A percentile compares a stretch with the other conserved stretches of the same genome.
These are phyloP conservation scores for Aspergillus ostianus DNA, from an alignment of 495 filamentous ascomycete species.

Conservation along the genomic window DNA sequence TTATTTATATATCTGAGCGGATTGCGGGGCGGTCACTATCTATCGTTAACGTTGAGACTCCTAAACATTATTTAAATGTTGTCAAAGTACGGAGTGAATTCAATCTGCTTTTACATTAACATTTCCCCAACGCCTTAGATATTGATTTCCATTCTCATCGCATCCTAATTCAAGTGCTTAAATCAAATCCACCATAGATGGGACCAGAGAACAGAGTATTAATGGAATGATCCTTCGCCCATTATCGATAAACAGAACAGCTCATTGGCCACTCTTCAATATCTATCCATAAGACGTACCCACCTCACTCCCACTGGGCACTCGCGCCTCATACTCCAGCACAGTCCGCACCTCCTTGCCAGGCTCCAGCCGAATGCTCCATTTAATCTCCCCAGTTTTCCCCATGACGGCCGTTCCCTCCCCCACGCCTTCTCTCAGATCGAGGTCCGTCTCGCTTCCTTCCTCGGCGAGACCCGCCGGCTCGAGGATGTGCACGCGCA, in stretches of 20 bases:
- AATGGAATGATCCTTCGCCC: not conserved
- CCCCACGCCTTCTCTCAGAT: conserved; percentile 18
- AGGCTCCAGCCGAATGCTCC: conserved; percentile 57
- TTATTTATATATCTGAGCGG: no score
- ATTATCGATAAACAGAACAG: not conserved
- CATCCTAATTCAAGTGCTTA: no score
- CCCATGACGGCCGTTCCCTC: conserved; percentile 31
- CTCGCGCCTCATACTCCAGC: conserved; percentile 60
- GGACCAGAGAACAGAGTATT: not conserved
- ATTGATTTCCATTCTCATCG: no score
- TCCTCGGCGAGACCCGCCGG: conserved; percentile 50
- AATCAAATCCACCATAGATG: not conserved
- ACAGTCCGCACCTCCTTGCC: conserved; percentile 54
- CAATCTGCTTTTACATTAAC: no score
- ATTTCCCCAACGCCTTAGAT: no score
- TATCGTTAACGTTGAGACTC: no score
- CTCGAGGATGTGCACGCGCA: conserved; percentile 51
- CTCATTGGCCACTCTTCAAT: not conserved
- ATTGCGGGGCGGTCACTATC: no score
- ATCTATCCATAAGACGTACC: conserved; percentile 1
- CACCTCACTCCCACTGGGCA: conserved; percentile 19
- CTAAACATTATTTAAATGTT: no score
- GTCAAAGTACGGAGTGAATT: no score
- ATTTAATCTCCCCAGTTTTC: conserved; percentile 61
- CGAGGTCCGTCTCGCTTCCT: conserved; percentile 35